Evolutionary conservation across 139 green algal genomes (phyloP).

Genomic region (Gonium pectorale): DNA sequence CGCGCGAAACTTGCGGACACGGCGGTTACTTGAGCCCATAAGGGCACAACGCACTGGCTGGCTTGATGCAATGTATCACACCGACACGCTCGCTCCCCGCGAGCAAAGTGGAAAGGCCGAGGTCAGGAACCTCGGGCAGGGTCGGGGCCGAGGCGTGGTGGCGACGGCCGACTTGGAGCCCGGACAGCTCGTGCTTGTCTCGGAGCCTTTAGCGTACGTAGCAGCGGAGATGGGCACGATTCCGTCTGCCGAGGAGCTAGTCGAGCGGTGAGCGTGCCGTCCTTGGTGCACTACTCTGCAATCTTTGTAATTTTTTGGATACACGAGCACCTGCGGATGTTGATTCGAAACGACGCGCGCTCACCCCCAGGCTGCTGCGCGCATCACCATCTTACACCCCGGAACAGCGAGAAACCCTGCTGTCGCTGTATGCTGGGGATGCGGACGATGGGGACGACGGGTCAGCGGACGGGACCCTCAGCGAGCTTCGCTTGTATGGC

Average conservation of each 20-base stretch:
- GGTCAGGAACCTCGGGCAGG: no score
- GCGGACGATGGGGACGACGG: background rate
- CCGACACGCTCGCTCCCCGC: no score
- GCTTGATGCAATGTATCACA: no score
- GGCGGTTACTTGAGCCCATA: no score
- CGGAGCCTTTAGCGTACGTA: background rate
- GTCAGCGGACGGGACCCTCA: background rate
- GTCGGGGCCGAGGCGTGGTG: background rate
- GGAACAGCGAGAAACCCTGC: background rate
- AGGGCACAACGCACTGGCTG: no score
- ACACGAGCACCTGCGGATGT: no score
- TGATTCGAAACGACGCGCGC: no score
- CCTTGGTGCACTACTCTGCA: no score
- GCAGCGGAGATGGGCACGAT: background rate
- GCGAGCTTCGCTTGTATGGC: background rate
- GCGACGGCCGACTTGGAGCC: background rate
- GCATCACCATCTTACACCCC: background rate
- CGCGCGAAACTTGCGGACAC: no score
- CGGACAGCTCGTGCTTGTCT: background rate
- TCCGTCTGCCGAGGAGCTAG: background rate
- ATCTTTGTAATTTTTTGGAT: no score
- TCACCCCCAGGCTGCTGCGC: no score
- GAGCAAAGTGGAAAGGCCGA: no score
- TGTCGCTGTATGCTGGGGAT: background rate
- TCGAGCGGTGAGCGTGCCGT: background rate